Base-by-base conservation (phyloP, 2,329 filamentous ascomycete species). In the Penicillium frequentans region DNA sequence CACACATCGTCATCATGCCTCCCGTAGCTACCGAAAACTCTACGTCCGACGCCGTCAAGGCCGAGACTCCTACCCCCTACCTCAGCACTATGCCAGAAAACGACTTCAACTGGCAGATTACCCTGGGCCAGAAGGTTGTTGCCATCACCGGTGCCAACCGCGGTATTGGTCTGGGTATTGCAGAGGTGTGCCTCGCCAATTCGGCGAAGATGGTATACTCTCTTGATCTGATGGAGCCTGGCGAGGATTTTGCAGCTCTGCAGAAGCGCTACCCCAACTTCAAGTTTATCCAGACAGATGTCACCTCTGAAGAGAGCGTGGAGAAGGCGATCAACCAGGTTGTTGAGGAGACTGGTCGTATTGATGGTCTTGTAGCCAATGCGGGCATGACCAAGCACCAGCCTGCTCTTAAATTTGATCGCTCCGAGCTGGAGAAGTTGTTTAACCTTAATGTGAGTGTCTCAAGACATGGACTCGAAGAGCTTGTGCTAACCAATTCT, bases 381-480 rank as follows among this genome's bases (percentile, higher is more conserved):
- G 75, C 76, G 70, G 76, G 76, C 49, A 74, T 74, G 62, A 77
- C 74, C 42, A 81, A 80, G 63, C 79, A 81, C 60, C 73, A 78
- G 58, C 71, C 77, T 0, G 76, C 79, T n/a, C 62, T 81, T 29
- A 70, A 79, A 16, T 81, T 81, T 57, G 69, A 68, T 14, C 66
- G 70, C 37, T 64, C 70, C 21, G 67, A 79, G 62, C 56, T 79
- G 27, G 74, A 79, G 54, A 66, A 70, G 57, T 58, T 79, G 23
- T 79, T 76, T 63, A 72, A 74, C 56, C 74, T 84, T 44, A 83
- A 83, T 63, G 67, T 69, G 26, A 51, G 55, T 10, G 9, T 44
- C 14, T 14, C n/a, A 11, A 19, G 23, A 27, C 2, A 26, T 10
- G 3, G 3, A n/a, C 23, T 19, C 7, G 13, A 27, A 21, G 8